phyloP scores from a whole-genome alignment of 2,329 filamentous ascomycete species.

The Domatiomyces globalis region DNA sequence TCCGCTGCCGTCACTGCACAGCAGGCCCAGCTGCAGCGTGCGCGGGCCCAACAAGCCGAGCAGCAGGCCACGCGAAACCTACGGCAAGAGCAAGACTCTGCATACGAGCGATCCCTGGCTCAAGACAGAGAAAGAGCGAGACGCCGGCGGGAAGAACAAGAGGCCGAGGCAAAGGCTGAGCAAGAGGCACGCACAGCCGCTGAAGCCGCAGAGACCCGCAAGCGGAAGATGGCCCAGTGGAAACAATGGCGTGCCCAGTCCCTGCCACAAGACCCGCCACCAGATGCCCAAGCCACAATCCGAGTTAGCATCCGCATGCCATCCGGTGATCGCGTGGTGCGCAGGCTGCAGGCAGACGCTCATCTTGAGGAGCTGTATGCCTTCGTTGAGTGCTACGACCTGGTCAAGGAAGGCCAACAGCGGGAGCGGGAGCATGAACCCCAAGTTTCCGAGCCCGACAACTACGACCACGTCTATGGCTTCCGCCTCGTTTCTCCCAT shows the following conservation, averaged over 20 bases:
- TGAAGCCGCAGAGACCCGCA: constrained; percentile 41
- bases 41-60: constrained; percentile 61
- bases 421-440: constrained; percentile 19
- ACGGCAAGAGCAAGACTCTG: constrained; percentile 77
- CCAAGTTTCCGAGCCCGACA: constrained; percentile 41
- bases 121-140: constrained; percentile 73
- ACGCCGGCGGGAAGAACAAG: constrained; percentile 60
- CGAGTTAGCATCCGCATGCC: constrained; percentile 51
- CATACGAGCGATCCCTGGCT: constrained; percentile 83
- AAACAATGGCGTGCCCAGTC: constrained; percentile 59
- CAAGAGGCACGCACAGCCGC: constrained; percentile 38
- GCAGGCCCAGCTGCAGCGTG: constrained; percentile 57
- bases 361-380: constrained; percentile 82
- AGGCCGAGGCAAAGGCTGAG: constrained; percentile 45
- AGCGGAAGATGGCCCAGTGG: constrained; percentile 54
- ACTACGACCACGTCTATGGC: constrained; percentile 66
- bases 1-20: constrained; percentile 60
- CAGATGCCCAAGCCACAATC: constrained; percentile 53
- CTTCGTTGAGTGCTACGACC: constrained; percentile 80
- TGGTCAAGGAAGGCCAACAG: constrained; percentile 32
- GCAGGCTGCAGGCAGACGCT: constrained; percentile 56
- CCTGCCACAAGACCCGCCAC: constrained; percentile 53
- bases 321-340: constrained; percentile 59
- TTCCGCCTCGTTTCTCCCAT: constrained; percentile 77
- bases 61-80: constrained; percentile 70